Evolutionary conservation across 805 yeast species (phyloP).

Genomic region (Pichia phayaonensis): DNA sequence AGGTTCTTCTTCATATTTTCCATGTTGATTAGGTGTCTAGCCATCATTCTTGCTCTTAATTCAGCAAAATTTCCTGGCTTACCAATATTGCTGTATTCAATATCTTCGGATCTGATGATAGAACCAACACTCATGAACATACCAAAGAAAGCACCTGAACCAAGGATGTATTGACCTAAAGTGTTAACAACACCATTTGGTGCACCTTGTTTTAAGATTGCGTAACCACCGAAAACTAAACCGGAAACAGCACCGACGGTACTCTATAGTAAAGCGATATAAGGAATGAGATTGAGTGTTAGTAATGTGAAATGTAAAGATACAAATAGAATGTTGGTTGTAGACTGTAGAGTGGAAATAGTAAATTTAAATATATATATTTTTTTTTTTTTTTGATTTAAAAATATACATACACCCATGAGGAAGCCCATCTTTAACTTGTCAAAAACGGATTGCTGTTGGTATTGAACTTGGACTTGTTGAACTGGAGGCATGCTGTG

Average conservation of each 20-base stretch:
- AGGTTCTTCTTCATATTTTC: constrained; percentile 21
- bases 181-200: constrained; percentile 97
- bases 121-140: constrained; percentile 95
- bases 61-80: constrained; percentile 29
- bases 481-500: constrained; percentile 55
- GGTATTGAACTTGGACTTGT: constrained; percentile 55
- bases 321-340: no score
- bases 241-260: constrained; percentile 94
- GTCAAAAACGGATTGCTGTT: constrained; percentile 80
- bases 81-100: constrained; percentile 16
- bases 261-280: constrained; percentile 25
- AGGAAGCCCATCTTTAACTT: constrained; percentile 97
- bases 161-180: constrained; percentile 91
- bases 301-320: constrained; percentile 5
- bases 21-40: constrained; percentile 30
- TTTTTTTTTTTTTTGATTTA: background rate
- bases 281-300: constrained; percentile 5
- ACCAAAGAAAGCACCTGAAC: constrained; percentile 95
- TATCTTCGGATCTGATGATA: constrained; percentile 70
- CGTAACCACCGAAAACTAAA: constrained; percentile 86
- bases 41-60: constrained; percentile 35
- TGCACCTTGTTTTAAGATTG: constrained; percentile 90
- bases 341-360: background rate
- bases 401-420: constrained; percentile 64
- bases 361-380: background rate